Evolutionary conservation across 768 basidiomycete species (phyloP), one percentile per base, ranked within the genome.

Genomic region (Boletellus sp.): DNA sequence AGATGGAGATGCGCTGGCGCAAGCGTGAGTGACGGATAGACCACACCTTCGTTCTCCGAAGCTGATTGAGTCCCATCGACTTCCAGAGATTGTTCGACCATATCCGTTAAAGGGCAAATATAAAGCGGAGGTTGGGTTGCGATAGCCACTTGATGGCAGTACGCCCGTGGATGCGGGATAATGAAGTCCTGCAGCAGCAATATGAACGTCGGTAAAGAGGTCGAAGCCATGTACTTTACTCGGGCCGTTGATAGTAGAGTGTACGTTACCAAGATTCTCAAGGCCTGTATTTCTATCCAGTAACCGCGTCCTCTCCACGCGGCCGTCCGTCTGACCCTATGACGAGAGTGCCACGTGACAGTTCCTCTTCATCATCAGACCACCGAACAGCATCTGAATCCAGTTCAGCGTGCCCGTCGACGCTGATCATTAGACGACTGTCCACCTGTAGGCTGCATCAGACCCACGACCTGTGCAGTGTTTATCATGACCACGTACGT

Each of bases 321-420:
- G 38, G 45, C 15, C 42, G 36, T 32, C 32, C 32, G 26, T 9
- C 19, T 16, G 11, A 17, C 23, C 16, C n/a, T 45, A 20, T 26
- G 23, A 32, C 20, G 15, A 22, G 11, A 42, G 32, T 16, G 51
- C 19, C 54, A 50, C 59, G 50, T 47, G 59, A 38, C 23, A 11
- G 17, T 39, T 34, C 20, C 16, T 42, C n/a, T n/a, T n/a, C n/a
- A n/a, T n/a, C n/a, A n/a, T 34, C 37, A 47, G 42, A 51, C 31
- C 11, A 28, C 28, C 9, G 28, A 22, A 48, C 41, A n/a, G 31
- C 13, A 48, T 46, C 34, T 42, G 15, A 23, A n/a, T 32, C 9
- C 37, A 40, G 24, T 26, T 24, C 19, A 23, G 38, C 23, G 12
- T 20, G 9, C 15, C 35, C 35, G 11, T 36, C 45, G 9, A 45